Evolutionary conservation across 108 stramenopile genomes (phyloP).

Genomic region (Schizochytrium sp.): DNA sequence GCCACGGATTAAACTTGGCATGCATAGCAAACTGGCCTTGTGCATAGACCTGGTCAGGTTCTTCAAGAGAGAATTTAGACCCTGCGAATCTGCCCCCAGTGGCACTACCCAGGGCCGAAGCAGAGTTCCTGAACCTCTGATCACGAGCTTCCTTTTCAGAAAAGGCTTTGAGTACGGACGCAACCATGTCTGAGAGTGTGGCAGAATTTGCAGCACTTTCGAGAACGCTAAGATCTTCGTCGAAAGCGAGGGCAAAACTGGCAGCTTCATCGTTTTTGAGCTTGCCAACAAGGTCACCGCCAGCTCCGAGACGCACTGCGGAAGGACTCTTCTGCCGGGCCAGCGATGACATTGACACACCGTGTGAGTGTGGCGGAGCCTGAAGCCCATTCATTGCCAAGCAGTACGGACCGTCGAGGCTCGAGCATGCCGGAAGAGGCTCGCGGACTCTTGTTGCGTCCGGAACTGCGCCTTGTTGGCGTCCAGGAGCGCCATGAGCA

Average conservation of each 20-base stretch:
- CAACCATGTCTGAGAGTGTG: no score
- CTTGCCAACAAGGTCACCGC: neutral
- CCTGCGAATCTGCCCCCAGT: neutral
- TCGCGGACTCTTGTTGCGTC: no score
- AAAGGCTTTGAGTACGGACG: no score
- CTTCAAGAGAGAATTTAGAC: neutral
- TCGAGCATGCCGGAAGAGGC: constrained; percentile 16
- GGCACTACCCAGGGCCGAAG: neutral
- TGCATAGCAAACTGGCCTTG: neutral
- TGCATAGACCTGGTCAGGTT: constrained; percentile 7
- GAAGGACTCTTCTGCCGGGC: neutral
- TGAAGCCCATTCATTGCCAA: neutral
- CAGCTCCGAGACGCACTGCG: neutral
- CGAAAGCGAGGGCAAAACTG: neutral
- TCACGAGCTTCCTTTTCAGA: neutral
- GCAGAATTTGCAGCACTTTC: no score
- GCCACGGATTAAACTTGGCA: neutral
- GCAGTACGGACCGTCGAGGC: constrained; percentile 56
- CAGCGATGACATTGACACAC: constrained; percentile 33
- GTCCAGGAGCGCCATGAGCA: no score
- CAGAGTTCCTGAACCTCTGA: neutral
- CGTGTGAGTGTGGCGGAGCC: constrained; percentile 43
- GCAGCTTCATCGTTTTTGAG: neutral
- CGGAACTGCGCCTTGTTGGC: no score
- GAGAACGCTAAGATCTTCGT: no score